Percentiles rank a stretch among this genome's conserved stretches.
Evolutionary conservation across 352 stramenopile genomes (phyloP).

Genomic region (Globisporangium recalcitrans): DNA sequence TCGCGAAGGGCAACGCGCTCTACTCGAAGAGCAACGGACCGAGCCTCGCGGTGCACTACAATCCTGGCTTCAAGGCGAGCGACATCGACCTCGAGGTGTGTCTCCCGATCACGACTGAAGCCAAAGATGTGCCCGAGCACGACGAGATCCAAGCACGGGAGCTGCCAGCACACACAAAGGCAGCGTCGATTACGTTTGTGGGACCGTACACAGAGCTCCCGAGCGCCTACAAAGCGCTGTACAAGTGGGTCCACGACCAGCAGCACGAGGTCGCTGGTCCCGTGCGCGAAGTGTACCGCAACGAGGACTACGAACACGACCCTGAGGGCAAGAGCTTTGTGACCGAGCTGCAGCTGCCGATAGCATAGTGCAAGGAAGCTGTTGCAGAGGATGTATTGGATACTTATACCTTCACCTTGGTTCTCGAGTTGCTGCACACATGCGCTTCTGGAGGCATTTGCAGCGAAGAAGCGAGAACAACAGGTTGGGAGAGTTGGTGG

Average conservation of each 20-base stretch:
- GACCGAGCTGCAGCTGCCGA: conserved; percentile 5
- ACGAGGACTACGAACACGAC: neutral
- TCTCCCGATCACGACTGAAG: conserved; percentile 26
- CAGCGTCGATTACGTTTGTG: conserved; percentile 24
- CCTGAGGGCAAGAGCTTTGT: conserved; percentile 1
- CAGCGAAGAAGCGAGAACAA: too few relatives aligned
- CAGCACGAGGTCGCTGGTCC: neutral
- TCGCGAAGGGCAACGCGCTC: conserved; percentile 16
- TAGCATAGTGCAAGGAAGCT: neutral
- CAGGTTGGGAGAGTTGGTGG: too few relatives aligned
- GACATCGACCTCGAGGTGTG: conserved; percentile 56
- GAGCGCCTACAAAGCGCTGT: conserved; percentile 5
- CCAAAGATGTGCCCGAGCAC: conserved; percentile 14
- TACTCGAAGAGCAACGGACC: conserved; percentile 16
- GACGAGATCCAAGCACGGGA: conserved; percentile 21
- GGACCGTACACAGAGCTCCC: neutral
- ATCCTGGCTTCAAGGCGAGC: conserved; percentile 24
- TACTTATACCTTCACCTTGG: too few relatives aligned
- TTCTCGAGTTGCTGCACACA: too few relatives aligned
- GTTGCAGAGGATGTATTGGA: too few relatives aligned
- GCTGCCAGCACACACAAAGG: conserved; percentile 19
- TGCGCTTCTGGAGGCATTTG: too few relatives aligned
- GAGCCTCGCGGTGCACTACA: conserved; percentile 39
- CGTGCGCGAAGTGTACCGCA: conserved; percentile 6
- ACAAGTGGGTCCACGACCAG: neutral